Evolutionary conservation across 179 eudicot genomes (phyloP), one percentile per base, ranked within the genome.

Genomic region (Silene coronaria): DNA sequence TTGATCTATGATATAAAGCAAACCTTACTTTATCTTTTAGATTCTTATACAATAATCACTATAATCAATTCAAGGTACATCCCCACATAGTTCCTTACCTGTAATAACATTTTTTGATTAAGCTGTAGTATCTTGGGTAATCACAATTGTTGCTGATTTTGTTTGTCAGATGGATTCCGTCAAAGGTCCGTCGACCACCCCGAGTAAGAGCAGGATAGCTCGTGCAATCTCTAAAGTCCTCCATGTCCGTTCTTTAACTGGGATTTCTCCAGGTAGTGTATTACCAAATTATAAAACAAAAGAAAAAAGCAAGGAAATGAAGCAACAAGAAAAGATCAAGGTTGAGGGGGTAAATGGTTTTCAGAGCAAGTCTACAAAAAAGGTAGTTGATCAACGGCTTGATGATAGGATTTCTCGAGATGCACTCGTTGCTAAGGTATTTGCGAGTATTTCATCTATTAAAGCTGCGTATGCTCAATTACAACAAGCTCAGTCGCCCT

Each of bases 151-250:
- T 38, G 45, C 45, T 8, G 45, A 38, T 38, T 38, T 36, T 9
- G 4, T 16, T 63, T 11, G 36, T 0, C 67, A 13, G n/a, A 63
- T 63, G 67, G 98, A 89, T 68, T 84, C 93, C 4, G 86, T 85
- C 59, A 83, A 82, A 61, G 84, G 80, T 62, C 67, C 80, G 23
- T 66, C 83, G 4, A 87, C 80, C 45, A 83, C 89, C 60, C 88
- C 93, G 75, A 83, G 73, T 68, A 89, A 84, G 83, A 87, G 88
- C 73, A 80, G 91, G 74, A 79, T 92, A 74, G 92, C 88, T 0
- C 87, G 96, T 1, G 86, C 89, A 3, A 78, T 92, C 55, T 85
- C 95, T 1, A 95, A 91, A 89, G 91, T 95, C 73, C 73, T 90
- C 73, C 81, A 88, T 75, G 85, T 83, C 27, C 89, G 90, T 74